Conservation (phyloP, 768 basidiomycete species). For the Pleurotus ostreatus region DNA sequence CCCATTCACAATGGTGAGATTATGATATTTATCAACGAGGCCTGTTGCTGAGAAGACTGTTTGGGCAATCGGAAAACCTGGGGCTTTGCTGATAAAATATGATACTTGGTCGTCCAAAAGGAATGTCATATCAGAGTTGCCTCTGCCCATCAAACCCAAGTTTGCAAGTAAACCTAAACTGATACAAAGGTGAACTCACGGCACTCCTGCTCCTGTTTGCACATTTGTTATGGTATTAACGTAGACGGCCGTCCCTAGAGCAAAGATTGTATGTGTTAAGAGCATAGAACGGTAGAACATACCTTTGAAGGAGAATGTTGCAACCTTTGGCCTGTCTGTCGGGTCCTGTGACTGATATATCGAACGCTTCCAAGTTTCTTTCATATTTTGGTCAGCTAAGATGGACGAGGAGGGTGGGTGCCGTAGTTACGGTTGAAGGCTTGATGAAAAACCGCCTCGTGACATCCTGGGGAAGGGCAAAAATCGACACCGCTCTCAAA, state of each 20-base stretch:
- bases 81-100: neutral
- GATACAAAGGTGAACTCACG: neutral
- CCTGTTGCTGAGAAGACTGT: neutral
- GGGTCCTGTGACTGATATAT: too few species aligned
- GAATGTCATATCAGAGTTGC: neutral
- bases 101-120: neutral
- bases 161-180: neutral
- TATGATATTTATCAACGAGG: neutral
- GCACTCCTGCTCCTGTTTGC: neutral
- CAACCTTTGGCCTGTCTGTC: too few species aligned
- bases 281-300: neutral
- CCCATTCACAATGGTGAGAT: neutral
- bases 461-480: too few species aligned
- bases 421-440: too few species aligned
- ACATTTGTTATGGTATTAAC: neutral
- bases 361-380: too few species aligned
- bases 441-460: too few species aligned
- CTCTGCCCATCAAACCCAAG: neutral
- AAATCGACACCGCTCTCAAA: neutral
- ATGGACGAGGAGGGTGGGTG: too few species aligned
- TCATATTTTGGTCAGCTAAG: too few species aligned
- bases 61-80: neutral
- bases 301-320: too few species aligned
- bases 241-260: neutral
- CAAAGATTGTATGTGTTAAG: neutral